Conservation (phyloP, 441 rosid species). For the Hura crepitans region DNA sequence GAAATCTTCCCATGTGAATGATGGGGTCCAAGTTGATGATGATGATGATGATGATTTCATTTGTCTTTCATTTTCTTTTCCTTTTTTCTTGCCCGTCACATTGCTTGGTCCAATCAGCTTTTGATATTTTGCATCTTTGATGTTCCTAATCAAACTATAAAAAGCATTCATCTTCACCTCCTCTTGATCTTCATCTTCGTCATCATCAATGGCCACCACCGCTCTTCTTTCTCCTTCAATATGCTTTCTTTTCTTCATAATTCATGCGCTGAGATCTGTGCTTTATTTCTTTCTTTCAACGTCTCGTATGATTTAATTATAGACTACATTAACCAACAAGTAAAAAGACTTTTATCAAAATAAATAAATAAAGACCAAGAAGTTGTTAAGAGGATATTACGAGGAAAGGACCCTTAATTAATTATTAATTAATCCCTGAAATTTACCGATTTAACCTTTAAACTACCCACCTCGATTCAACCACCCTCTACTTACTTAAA, state of each 20-base stretch:
- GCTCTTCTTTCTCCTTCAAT: slow-evolving; percentile 13
- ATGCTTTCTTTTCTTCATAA: neutral
- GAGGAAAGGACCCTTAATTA: neutral
- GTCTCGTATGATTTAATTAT: neutral
- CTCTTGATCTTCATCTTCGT: neutral
- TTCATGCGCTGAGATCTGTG: neutral
- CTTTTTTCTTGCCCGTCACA: neutral
- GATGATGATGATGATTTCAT: neutral
- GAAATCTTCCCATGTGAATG: slow-evolving; percentile 21
- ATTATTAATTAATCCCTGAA: neutral
- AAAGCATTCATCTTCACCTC: slow-evolving; percentile 18
- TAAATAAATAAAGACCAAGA: neutral
- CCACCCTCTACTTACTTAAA: neutral
- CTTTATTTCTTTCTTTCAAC: neutral
- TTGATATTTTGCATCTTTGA: slow-evolving; percentile 18
- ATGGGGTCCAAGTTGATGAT: slow-evolving; percentile 17
- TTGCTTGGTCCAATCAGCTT: slow-evolving; percentile 12
- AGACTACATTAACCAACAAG: neutral
- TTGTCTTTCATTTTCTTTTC: neutral
- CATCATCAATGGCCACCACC: neutral
- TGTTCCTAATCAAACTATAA: slow-evolving; percentile 18
- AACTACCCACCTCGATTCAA: too few species aligned
- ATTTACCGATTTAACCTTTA: neutral
- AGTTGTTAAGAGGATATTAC: neutral
- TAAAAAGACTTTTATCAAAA: neutral